Conservation (phyloP, 164 flowering plant species). For the Warburgia ugandensis region DNA sequence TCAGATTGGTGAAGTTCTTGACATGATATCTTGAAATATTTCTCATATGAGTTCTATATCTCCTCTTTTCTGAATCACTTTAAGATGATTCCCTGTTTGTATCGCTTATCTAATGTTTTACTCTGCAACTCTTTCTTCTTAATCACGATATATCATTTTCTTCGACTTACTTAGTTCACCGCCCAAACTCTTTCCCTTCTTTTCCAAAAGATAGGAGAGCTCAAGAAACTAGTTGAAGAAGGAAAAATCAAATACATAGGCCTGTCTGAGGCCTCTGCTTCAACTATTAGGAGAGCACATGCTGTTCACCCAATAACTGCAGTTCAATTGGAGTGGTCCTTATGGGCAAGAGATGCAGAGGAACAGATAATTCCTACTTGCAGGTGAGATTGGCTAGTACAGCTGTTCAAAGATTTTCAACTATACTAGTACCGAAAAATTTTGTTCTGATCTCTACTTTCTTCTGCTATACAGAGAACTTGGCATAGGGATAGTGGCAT, state of each 20-base stretch:
- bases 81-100: too few species aligned
- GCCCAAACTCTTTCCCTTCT: too few species aligned
- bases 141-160: too few species aligned
- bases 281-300: slow-evolving; percentile 23
- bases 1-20: too few species aligned
- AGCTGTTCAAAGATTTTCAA: background rate
- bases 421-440: too few species aligned
- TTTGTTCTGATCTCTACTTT: background rate
- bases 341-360: slow-evolving; percentile 21
- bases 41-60: too few species aligned
- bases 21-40: too few species aligned
- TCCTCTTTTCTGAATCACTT: too few species aligned
- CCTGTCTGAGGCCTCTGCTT: slow-evolving; percentile 22
- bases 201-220: slow-evolving; percentile 13
- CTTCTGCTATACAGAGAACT: slow-evolving; percentile 15
- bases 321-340: slow-evolving; percentile 19
- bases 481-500: slow-evolving; percentile 60
- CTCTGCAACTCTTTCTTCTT: too few species aligned
- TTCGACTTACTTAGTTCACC: too few species aligned
- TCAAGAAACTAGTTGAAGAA: slow-evolving; percentile 23
- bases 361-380: slow-evolving; percentile 22
- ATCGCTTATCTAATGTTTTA: too few species aligned
- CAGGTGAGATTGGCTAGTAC: slow-evolving; percentile 9
- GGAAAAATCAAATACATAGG: slow-evolving; percentile 22
- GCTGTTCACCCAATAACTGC: slow-evolving; percentile 22